Conservation (phyloP, 2,329 filamentous ascomycete species). For the Trichoderma citrinoviride region DNA sequence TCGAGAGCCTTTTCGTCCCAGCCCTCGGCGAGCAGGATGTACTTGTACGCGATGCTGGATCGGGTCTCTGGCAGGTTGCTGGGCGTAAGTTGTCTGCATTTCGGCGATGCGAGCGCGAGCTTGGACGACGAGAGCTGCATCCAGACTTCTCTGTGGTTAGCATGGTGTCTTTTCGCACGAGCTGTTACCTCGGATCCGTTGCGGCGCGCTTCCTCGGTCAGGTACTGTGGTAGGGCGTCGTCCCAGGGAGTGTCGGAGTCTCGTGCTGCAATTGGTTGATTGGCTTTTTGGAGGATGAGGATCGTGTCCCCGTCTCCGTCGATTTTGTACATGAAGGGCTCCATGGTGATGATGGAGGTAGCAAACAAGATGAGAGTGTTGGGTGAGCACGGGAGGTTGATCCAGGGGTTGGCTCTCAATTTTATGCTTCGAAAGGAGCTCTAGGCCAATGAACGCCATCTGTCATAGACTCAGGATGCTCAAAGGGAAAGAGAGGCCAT, state of each 20-base stretch:
- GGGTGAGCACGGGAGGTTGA: neutral
- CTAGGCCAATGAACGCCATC: neutral
- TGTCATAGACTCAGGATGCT: neutral
- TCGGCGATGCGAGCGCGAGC: slow-evolving; percentile 33
- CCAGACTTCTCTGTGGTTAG: neutral
- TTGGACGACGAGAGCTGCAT: slow-evolving; percentile 36
- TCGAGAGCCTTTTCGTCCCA: slow-evolving; percentile 40
- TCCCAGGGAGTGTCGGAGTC: neutral
- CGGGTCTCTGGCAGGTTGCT: slow-evolving; percentile 17
- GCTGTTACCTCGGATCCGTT: neutral
- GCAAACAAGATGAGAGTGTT: neutral
- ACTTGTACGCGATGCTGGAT: neutral
- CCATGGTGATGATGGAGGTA: neutral
- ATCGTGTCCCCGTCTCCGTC: slow-evolving; percentile 5
- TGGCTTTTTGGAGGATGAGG: slow-evolving; percentile 1
- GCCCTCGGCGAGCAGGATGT: slow-evolving; percentile 13
- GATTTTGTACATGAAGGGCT: neutral
- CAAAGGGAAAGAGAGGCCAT: neutral
- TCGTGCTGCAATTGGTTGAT: neutral
- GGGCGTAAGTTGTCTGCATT: slow-evolving; percentile 22
- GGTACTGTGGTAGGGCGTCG: neutral
- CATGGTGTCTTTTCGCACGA: neutral
- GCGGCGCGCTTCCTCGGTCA: neutral
- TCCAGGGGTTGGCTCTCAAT: neutral
- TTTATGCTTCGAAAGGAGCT: neutral